Percentiles rank a stretch among this genome's conserved stretches.
phyloP scores from a whole-genome alignment of 768 basidiomycete genomes.

The Russula foetens region DNA sequence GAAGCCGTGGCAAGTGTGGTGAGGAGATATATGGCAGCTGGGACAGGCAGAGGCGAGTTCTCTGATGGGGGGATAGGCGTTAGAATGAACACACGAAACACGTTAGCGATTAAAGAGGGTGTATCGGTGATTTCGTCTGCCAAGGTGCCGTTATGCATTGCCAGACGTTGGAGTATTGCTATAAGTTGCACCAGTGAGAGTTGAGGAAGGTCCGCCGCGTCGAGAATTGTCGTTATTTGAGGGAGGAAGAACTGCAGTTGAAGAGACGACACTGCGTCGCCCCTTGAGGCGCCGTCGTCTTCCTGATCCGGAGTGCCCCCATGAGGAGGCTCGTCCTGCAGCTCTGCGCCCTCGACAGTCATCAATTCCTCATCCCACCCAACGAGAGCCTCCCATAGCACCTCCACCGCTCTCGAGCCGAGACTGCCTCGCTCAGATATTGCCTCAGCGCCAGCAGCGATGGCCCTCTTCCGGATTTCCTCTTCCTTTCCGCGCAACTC shows the following conservation, averaged over 20 bases:
- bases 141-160: slow-evolving; percentile 45
- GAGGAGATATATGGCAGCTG: slow-evolving; percentile 51
- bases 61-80: slow-evolving; percentile 39
- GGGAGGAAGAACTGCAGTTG: slow-evolving; percentile 42
- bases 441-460: slow-evolving; percentile 61
- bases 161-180: slow-evolving; percentile 51
- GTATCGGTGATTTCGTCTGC: slow-evolving; percentile 46
- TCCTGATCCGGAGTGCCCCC: slow-evolving; percentile 22
- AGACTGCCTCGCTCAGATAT: slow-evolving; percentile 57
- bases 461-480: slow-evolving; percentile 48
- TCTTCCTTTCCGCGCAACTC: slow-evolving; percentile 32
- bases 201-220: slow-evolving; percentile 35
- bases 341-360: slow-evolving; percentile 39
- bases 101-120: slow-evolving; percentile 40
- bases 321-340: slow-evolving; percentile 25
- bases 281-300: slow-evolving; percentile 22
- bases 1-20: slow-evolving; percentile 53
- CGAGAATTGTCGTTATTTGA: slow-evolving; percentile 36
- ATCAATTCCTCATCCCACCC: slow-evolving; percentile 43
- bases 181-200: slow-evolving; percentile 51
- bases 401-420: slow-evolving; percentile 58
- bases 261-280: slow-evolving; percentile 28
- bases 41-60: slow-evolving; percentile 28
- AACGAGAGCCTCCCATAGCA: slow-evolving; percentile 67
- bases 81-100: slow-evolving; percentile 52